phyloP scores from a whole-genome alignment of 176 grass and related monocot genomes.

The Triticum aestivum region IWGSC_CS_RefSeq_v2.1 NC_057798.1:623468231-623468730 shows the following conservation, averaged over 20 bases:
- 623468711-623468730: constrained; percentile 42
- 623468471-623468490: neutral
- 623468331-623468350: constrained; percentile 71
- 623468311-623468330: constrained; percentile 48
- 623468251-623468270: neutral
- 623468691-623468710: constrained; percentile 38
- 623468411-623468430: constrained; percentile 71
- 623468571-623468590: constrained; percentile 46
- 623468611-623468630: constrained; percentile 66
- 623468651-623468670: constrained; percentile 68
- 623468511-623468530: constrained; percentile 28
- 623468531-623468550: constrained; percentile 51
- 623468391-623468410: constrained; percentile 41
- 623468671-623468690: constrained; percentile 52
- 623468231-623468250: constrained; percentile 31
- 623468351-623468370: constrained; percentile 19
- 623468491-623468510: constrained; percentile 23
- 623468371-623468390: constrained; percentile 49
- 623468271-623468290: constrained; percentile 19
- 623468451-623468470: constrained; percentile 22
- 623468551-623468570: constrained; percentile 59
- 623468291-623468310: constrained; percentile 67
- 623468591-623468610: constrained; percentile 88
- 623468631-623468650: constrained; percentile 56
- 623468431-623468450: constrained; percentile 52